Evolutionary conservation across 2,329 filamentous ascomycete species (phyloP), one percentile per base, ranked within the genome.

Genomic region (Beauveria sp.): DNA sequence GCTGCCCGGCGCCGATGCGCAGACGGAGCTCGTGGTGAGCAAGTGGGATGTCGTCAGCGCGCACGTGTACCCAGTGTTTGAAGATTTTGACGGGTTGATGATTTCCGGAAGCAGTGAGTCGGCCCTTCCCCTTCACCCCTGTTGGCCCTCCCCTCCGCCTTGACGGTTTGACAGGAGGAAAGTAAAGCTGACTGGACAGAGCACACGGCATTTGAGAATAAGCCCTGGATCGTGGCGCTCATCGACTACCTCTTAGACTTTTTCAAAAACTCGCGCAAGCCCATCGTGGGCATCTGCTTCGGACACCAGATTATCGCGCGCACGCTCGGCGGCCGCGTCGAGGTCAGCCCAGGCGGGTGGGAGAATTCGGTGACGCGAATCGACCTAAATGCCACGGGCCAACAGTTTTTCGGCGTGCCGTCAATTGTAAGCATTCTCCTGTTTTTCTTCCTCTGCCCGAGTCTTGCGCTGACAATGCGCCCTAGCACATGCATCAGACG

Each of bases 261-360:
- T 5, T 67, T 70, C 45, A 64, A 63, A 3, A 67, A 70, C 12
- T 70, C 73, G 12, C 67, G 69, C 4, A 65, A 67, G 18, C 74
- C 71, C 6, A 69, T 80, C 0, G 70, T 80, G 10, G 79, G 79
- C 1, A 72, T 80, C 43, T 81, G 79, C 64, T 81, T 80, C 64
- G 78, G 79, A 1, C 78, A 81, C 55, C 78, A 81, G 67, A 79
- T 81, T 31, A 65, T 81, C 38, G 79, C 74, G 1, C 70, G 78
- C 3, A 77, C 78, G 2, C 67, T 77, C 31, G 74, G 71, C 48
- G 72, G 74, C 5, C 68, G 69, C 31, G 70, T 78, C 2, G 73
- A 72, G 10, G 72, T 73, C 64, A 76, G 71, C 40, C 70, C 75
- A 1, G 71, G 69, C 20, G 76, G 76, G 1, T 80, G 78, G 77